These are phyloP conservation scores for Hypoxylon sp. DNA, from an alignment of 2,329 filamentous ascomycete genomes.

Conservation along the genomic window DNA sequence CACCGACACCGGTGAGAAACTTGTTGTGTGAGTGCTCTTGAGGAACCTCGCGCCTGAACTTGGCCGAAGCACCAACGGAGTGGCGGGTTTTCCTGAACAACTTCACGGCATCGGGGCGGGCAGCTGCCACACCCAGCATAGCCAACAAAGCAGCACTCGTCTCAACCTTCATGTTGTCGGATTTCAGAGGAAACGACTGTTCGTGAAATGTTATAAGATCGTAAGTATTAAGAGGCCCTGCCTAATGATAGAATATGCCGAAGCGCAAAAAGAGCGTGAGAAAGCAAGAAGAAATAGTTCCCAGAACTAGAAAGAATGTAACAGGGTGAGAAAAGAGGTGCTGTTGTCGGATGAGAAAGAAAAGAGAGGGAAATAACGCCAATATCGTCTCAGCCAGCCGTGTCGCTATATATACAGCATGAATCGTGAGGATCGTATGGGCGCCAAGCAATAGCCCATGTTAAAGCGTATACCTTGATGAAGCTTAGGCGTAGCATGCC, in stretches of 20 bases:
- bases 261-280: constrained; percentile 48
- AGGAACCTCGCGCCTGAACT: constrained; percentile 52
- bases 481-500: constrained; percentile 34
- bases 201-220: constrained; percentile 33
- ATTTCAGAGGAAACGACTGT: constrained; percentile 37
- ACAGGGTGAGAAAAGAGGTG: constrained; percentile 47
- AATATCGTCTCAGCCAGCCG: constrained; percentile 18
- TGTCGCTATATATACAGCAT: constrained; percentile 47
- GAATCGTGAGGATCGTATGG: constrained; percentile 35
- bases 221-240: constrained; percentile 47
- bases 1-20: constrained; percentile 49
- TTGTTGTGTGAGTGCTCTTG: constrained; percentile 54
- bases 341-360: constrained; percentile 49
- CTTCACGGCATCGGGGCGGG: constrained; percentile 51
- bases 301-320: constrained; percentile 54
- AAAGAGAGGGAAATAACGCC: constrained; percentile 8
- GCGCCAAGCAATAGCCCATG: constrained; percentile 30
- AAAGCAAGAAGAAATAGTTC: constrained; percentile 48
- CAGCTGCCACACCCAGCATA: constrained; percentile 51
- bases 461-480: constrained; percentile 14
- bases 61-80: constrained; percentile 37
- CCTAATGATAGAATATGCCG: constrained; percentile 46
- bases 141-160: constrained; percentile 50
- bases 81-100: constrained; percentile 37
- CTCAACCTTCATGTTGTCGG: constrained; percentile 53